These are phyloP conservation scores for Mycena sanguinolenta DNA, from an alignment of 768 basidiomycete species.

Conservation along the genomic window DNA sequence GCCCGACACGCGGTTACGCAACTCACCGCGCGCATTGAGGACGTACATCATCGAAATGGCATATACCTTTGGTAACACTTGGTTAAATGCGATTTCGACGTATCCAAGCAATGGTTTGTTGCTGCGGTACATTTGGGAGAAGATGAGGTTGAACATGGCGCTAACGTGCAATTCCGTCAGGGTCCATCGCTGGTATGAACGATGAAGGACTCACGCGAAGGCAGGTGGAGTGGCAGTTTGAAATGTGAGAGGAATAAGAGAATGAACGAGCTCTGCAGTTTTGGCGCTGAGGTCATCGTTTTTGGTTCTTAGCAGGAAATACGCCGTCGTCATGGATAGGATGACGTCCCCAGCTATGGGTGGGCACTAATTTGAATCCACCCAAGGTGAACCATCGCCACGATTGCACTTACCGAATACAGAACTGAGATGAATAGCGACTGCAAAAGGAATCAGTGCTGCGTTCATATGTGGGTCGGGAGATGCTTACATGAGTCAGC, in stretches of 20 bases:
- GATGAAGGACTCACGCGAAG: slow-evolving; percentile 14
- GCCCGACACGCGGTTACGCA: slow-evolving; percentile 8
- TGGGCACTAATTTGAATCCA: not conserved
- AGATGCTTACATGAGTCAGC: slow-evolving; percentile 18
- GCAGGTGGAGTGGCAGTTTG: slow-evolving; percentile 28
- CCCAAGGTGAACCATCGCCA: too few species aligned
- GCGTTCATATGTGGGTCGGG: not conserved
- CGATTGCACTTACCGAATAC: slow-evolving; percentile 21
- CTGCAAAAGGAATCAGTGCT: slow-evolving; percentile 8
- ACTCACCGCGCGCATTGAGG: slow-evolving; percentile 21
- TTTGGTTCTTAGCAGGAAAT: slow-evolving; percentile 16
- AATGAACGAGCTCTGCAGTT: slow-evolving; percentile 2
- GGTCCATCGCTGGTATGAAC: not conserved
- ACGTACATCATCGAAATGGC: slow-evolving; percentile 32
- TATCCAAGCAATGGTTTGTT: slow-evolving; percentile 3
- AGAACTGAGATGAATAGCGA: slow-evolving; percentile 24
- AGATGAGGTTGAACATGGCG: slow-evolving; percentile 28
- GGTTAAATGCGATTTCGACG: slow-evolving; percentile 12
- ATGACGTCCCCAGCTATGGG: slow-evolving; percentile 23
- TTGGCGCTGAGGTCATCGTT: not conserved
- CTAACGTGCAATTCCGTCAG: slow-evolving; percentile 1
- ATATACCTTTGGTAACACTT: slow-evolving; percentile 22
- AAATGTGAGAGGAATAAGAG: slow-evolving; percentile 24
- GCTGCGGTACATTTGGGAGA: not conserved
- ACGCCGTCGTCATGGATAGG: slow-evolving; percentile 15